Base-by-base conservation (phyloP, 2,329 filamentous ascomycete genomes). In the Talaromyces piceae region DNA sequence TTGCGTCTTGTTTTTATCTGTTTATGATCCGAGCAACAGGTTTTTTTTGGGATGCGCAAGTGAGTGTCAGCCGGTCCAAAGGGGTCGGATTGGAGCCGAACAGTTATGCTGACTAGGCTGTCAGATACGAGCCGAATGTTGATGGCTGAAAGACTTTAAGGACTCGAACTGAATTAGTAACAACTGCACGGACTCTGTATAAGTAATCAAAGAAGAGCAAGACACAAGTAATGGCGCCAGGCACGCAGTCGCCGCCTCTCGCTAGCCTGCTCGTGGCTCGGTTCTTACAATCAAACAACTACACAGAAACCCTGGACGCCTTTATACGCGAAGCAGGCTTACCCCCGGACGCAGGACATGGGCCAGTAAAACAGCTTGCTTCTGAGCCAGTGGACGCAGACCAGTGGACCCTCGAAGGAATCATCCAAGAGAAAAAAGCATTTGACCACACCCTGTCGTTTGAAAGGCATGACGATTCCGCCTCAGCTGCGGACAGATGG, bases 401-500 rank as follows among this genome's bases (percentile, higher is more conserved):
- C 26, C 69, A 73, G 49, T 68, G 81, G 62, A 81, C 80, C 2
- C 74, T 84, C 48, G 80, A 84, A 58, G 69, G 74, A 41, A 68
- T 83, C n/a, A 67, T 84, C 6, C 73, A 81, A 45, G 80, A 84
- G 64, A 84, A 83, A 66, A 75, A 72, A 58, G 68, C 67, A 0
- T 83, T 78, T 57, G 81, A 84, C 58, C 61, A 79, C 11, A 78
- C 70, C 50, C 61, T 77, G 23, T 70, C 68, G 3, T 82, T 81
- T 54, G 80, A 83, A 59, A 80, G 78, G 59, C 62, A 78, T 44
- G 76, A 73, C 5, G 54, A 73, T n/a, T 70, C 74, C 50, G 66
- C 28, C 13, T 23, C 23, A 13, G 39, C 33, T 12, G 59, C 59
- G n/a, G 60, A 58, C 50, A 59, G 62, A 37, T 82, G 80, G 79